These are phyloP conservation scores for Mycena kentingensis DNA, from an alignment of 768 basidiomycete species.

Conservation along the genomic window DNA sequence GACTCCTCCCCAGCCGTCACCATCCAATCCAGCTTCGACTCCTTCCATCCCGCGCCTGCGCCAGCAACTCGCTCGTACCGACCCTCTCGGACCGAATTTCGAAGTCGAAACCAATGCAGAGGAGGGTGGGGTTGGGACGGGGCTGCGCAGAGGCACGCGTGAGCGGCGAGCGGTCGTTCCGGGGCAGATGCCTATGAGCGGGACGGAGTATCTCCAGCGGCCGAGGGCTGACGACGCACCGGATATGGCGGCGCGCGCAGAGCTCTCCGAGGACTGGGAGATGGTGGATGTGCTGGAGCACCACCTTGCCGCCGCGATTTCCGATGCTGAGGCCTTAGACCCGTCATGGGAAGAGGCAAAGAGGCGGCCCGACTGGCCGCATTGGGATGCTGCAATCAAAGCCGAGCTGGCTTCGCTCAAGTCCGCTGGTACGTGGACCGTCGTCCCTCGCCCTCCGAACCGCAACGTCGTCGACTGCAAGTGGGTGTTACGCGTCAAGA, in stretches of 20 bases:
- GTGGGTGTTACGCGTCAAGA: constrained; percentile 28
- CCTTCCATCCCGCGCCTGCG: too few relatives aligned
- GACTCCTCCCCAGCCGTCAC: not conserved
- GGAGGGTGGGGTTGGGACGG: too few relatives aligned
- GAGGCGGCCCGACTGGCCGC: constrained; percentile 30
- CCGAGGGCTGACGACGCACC: too few relatives aligned
- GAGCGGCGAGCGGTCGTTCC: too few relatives aligned
- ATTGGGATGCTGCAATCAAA: constrained; percentile 28
- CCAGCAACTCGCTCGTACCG: too few relatives aligned
- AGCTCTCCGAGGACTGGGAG: too few relatives aligned
- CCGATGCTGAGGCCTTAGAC: constrained; percentile 8
- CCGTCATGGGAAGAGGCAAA: constrained; percentile 23
- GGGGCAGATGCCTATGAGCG: too few relatives aligned
- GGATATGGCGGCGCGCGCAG: too few relatives aligned
- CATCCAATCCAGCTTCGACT: not conserved
- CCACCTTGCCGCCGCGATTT: not conserved
- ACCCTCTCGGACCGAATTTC: too few relatives aligned
- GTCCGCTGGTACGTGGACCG: constrained; percentile 29
- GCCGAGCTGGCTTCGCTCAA: constrained; percentile 23
- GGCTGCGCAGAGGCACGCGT: too few relatives aligned
- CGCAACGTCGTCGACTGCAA: not conserved
- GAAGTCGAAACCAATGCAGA: too few relatives aligned
- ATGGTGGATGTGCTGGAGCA: not conserved
- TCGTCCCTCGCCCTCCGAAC: constrained; percentile 23
- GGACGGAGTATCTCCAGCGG: too few relatives aligned